Base-by-base conservation (phyloP, 805 yeast species). In the Hyphopichia homilentoma region DNA sequence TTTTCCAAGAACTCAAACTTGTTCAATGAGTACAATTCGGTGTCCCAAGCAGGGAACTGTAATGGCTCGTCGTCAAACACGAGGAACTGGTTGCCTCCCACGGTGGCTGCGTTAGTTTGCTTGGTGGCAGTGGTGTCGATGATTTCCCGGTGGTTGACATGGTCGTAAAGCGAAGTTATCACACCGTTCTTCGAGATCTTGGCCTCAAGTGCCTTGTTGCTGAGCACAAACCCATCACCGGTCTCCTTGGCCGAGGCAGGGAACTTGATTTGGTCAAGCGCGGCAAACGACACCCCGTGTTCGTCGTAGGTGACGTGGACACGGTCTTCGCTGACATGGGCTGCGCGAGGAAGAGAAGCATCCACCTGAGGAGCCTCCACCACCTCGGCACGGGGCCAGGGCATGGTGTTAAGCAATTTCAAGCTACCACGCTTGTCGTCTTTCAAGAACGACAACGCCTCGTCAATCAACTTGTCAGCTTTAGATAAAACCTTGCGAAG, bases 11-110 rank as follows among this genome's bases (percentile, higher is more conserved):
- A 76, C 34, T 64, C 65, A 51, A 73, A 77, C 50, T 82, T 87
- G 47, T 82, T 86, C 36, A 86, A 72, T 1, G 96, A 84, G 52
- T 77, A 93, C 37, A 88, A 70, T 54, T 90, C 98, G 0, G 97
- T 90, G 54, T 90, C 98, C 98, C 98, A 90, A 2, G 97, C 97
- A 27, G 87, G 96, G 79, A 80, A 90, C 35, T 73, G 81, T 49
- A 86, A 66, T 7, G 98, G 98, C 41, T 86, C 84, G 54, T 93
- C 98, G 43, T 89, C 89, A 48, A 84, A 84, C 36, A 93, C 52
- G 1, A 87, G 78, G 42, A 78, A 79, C 55, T 84, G 95, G 48
- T 88, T 87, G 12, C 89, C 96, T 24, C 86, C 87, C 12, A 60
- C 38, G 20, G 37, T 40, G 20, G 32, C 40, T 13, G 39, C 45